Evolutionary conservation across 2,329 filamentous ascomycete species (phyloP), one percentile per base, ranked within the genome.

Genomic region (Albophoma yamanashiensis): DNA sequence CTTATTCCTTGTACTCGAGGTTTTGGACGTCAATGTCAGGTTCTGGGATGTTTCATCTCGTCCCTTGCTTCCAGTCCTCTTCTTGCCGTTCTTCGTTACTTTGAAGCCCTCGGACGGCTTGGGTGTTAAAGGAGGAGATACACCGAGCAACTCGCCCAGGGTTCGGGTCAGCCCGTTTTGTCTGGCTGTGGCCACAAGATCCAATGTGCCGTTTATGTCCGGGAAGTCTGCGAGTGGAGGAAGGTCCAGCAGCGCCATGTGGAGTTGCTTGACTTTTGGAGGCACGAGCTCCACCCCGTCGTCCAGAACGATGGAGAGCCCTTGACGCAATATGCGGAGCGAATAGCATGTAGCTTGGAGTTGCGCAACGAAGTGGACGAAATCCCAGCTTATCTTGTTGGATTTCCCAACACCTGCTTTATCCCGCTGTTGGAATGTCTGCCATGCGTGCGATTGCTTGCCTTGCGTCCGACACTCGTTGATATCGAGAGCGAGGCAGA

Each of bases 311-410:
- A 68, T 55, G 0, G 65, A 62, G 2, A 76, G 58, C 11, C 75
- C 66, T 31, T 74, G 73, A 2, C 81, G 63, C 4, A 85, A 60
- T 31, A 76, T 67, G n/a, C 84, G 78, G 1, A 89, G 67, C 0
- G 86, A 88, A 67, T 89, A 89, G 7, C 84, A 70, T 0, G 79
- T 76, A 5, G 82, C 82, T 59, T 87, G 82, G 0, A 85, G 70
- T 63, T 87, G 83, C 0, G 86, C 85, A 11, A 78, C 69, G 56
- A 88, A 76, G 65, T 91, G 87, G 52, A 88, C 71, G 22, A 80
- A 73, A 12, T 80, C 75, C 88, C 87, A 89, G 1, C 27, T 31
- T n/a, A 61, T 47, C 15, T 9, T 57, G 39, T 22, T 47, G 8
- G 27, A 17, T 17, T 14, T 31, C 11, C 11, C 22, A 7, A 25